These are phyloP conservation scores for Spathaspora sp. DNA, from an alignment of 805 yeast genomes.

Conservation along the genomic window DNA sequence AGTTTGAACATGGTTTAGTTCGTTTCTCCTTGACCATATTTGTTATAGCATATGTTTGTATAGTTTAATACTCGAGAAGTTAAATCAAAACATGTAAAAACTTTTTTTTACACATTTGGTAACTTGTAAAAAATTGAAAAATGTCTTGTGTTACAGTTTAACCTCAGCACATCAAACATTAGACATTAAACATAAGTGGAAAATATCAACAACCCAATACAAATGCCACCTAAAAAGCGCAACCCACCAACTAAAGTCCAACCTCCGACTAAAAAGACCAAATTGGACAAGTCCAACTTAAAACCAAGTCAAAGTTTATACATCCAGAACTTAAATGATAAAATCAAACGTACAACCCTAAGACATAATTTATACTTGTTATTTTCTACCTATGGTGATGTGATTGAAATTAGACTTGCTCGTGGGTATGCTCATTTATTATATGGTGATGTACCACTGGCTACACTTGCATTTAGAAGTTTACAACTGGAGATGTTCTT, in stretches of 20 bases:
- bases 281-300: slow-evolving; percentile 7
- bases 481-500: slow-evolving; percentile 49
- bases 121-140: background rate
- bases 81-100: background rate
- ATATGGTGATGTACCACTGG: slow-evolving; percentile 45
- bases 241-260: background rate
- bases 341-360: slow-evolving; percentile 41
- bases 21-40: slow-evolving; percentile 36
- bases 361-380: slow-evolving; percentile 55
- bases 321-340: slow-evolving; percentile 56
- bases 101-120: background rate
- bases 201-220: background rate
- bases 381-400: slow-evolving; percentile 64
- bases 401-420: slow-evolving; percentile 45
- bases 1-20: slow-evolving; percentile 60
- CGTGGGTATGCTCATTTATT: slow-evolving; percentile 68
- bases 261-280: slow-evolving; percentile 5
- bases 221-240: background rate
- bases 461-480: slow-evolving; percentile 47
- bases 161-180: background rate
- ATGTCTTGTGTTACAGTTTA: background rate
- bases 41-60: background rate
- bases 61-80: background rate
- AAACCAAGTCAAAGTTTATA: slow-evolving; percentile 47
- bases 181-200: too few species aligned